Evolutionary conservation across 306 rosid species (phyloP).

Genomic region (Notholithocarpus densiflorus): DNA sequence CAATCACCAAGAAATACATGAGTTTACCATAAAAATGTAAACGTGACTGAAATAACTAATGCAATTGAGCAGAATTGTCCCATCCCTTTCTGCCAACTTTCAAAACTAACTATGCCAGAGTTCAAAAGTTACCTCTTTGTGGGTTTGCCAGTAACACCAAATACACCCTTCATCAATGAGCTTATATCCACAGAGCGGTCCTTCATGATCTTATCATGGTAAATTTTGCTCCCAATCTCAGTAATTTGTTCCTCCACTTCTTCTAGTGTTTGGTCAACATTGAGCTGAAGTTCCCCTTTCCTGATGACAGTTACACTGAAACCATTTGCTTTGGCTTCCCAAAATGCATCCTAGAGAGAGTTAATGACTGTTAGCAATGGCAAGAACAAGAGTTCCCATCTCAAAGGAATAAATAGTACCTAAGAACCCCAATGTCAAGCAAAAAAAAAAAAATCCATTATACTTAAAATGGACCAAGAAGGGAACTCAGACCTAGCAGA

Average conservation of each 20-base stretch:
- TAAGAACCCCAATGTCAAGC: neutral
- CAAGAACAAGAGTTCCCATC: constrained; percentile 2
- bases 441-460: neutral
- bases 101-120: neutral
- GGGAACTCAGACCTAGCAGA: neutral
- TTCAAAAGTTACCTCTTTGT: constrained; percentile 52
- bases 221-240: constrained; percentile 93
- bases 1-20: constrained; percentile 18
- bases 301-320: constrained; percentile 80
- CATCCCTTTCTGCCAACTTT: constrained; percentile 5
- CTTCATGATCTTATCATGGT: constrained; percentile 76
- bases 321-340: constrained; percentile 81
- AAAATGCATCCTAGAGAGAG: constrained; percentile 64
- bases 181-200: constrained; percentile 82
- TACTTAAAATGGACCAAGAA: neutral
- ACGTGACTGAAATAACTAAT: constrained; percentile 1
- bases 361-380: constrained; percentile 11
- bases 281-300: constrained; percentile 82
- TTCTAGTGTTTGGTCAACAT: constrained; percentile 81
- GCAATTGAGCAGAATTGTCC: neutral
- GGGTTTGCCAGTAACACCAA: constrained; percentile 54
- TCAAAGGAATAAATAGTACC: neutral
- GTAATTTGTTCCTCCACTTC: constrained; percentile 81
- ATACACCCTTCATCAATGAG: constrained; percentile 84
- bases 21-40: constrained; percentile 10